These are phyloP conservation scores for Psilocybe azurescens DNA, from an alignment of 768 basidiomycete species.

Conservation along the genomic window DNA sequence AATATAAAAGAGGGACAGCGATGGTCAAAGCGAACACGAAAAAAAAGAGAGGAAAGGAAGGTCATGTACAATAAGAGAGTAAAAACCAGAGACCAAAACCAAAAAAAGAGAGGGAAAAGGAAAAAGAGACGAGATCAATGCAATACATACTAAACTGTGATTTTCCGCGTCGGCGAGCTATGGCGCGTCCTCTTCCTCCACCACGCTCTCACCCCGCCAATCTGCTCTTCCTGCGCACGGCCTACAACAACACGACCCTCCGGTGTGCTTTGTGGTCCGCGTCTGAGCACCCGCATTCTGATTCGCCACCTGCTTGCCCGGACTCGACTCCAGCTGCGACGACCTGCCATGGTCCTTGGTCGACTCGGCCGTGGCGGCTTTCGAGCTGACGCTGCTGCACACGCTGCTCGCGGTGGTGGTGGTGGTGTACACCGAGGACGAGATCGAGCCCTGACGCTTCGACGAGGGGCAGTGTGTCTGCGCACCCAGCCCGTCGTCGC, in stretches of 20 bases:
- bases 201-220: slow-evolving; percentile 1
- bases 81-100: neutral
- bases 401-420: slow-evolving; percentile 28
- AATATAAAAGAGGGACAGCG: too few relatives aligned
- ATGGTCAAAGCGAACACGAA: too few relatives aligned
- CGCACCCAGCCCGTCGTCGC: neutral
- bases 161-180: neutral
- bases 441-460: slow-evolving; percentile 1
- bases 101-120: neutral
- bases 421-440: slow-evolving; percentile 15
- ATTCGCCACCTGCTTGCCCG: neutral
- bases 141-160: neutral
- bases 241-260: slow-evolving; percentile 27
- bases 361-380: slow-evolving; percentile 18
- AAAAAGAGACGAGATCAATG: neutral
- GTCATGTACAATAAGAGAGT: neutral
- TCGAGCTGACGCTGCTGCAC: neutral
- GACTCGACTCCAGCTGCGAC: slow-evolving; percentile 6
- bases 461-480: slow-evolving; percentile 22
- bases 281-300: neutral
- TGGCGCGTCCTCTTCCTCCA: neutral
- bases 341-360: slow-evolving; percentile 1
- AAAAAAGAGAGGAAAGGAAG: too few relatives aligned
- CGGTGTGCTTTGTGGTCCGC: slow-evolving; percentile 13
- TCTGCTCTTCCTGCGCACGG: slow-evolving; percentile 2